Base-by-base conservation (phyloP, 352 stramenopile genomes). In the Pythium guiyangense region DNA sequence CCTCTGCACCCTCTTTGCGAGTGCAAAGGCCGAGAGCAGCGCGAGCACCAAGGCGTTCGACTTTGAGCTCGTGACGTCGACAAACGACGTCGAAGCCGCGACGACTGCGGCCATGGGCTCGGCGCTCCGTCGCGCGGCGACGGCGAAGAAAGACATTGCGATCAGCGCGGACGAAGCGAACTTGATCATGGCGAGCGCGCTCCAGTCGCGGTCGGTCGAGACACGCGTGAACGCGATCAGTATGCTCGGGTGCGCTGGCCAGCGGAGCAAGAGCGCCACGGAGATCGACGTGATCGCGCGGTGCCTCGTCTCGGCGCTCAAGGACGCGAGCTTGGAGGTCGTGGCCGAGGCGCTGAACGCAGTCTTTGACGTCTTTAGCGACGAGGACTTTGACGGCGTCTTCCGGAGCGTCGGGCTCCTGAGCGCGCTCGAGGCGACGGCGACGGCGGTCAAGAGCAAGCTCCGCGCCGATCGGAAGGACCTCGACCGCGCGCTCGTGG, bases 301-400 rank as follows among this genome's bases (percentile, higher is more conserved):
- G 18, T 86, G 81, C 58, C 57, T 95, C 27, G 57, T 74, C 45
- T 64, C 71, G 46, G 73, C 69, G 27, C 66, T 96, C 25, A 66
- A 75, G 40, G 86, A 96, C 60, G 59, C 70, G 48, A 88, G 74
- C 49, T 65, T 96, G 17, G 81, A 92, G 60, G 86, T 96, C 17
- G 84, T 93, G 18, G 76, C 80, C n/a, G 82, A 92, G 60, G 84
- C 84, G 4, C 66, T 96, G 26, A 93, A 96, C 63, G 84, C 86
- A 49, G 62, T 96, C 17, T 96, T 96, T 51, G 86, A 96, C 48
- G 77, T 96, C 18, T 96, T 93, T 58, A 66, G 78, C 31, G 80
- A 90, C 51, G 84, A 96, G 52, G 66, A 88, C 45, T 91, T 89
- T 45, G 82, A 96, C 63, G 67, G 67, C 51, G 74, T 71, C 6